Evolutionary conservation across 768 basidiomycete genomes (phyloP), one percentile per base, ranked within the genome.

Genomic region (Phylloporus sp.): DNA sequence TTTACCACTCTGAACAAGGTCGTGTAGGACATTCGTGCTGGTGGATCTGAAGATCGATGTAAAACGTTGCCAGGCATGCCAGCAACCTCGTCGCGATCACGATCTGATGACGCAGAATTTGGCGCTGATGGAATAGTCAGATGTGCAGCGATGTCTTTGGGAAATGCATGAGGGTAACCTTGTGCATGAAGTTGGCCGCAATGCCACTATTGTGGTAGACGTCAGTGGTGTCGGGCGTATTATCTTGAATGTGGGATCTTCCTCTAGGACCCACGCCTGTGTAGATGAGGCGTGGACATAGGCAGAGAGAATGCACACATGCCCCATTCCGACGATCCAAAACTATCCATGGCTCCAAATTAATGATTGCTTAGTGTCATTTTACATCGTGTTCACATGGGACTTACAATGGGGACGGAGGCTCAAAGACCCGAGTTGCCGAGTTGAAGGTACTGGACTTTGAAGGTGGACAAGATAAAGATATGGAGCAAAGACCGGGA

Each of bases 11-110:
- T 72, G 58, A 1, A 76, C 70, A 21, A 77, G 69, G 48, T 76
- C 76, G 45, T 77, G 71, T 3, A 77, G 57, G 2, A 73, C 76
- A 45, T 71, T 69, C 74, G 38, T 65, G 72, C 15, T 66, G 55
- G 40, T 77, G 75, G 28, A 74, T 69, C 50, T 78, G 76, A 13
- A 71, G 54, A 45, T 71, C 70, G 32, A 71, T 49, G 49, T 69
- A 71, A 17, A 61, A 21, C 2, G 67, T 69, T 14, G 57, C 53
- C n/a, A 71, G 59, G 9, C 67, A 62, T 37, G 46, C 50, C 5
- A 71, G 62, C 1, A 66, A 69, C 42, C 63, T 66, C 4, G 64
- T 53, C 7, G 60, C 53, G n/a, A 66, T 60, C n/a, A 67, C 42
- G 37, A 67, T 49, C 37, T 65, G 56, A 17, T 54, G 41, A 7